Percentiles rank a stretch among this genome's conserved stretches.
Evolutionary conservation across 2,329 filamentous ascomycete species (phyloP).

Genomic region (Xylaria sp.): DNA sequence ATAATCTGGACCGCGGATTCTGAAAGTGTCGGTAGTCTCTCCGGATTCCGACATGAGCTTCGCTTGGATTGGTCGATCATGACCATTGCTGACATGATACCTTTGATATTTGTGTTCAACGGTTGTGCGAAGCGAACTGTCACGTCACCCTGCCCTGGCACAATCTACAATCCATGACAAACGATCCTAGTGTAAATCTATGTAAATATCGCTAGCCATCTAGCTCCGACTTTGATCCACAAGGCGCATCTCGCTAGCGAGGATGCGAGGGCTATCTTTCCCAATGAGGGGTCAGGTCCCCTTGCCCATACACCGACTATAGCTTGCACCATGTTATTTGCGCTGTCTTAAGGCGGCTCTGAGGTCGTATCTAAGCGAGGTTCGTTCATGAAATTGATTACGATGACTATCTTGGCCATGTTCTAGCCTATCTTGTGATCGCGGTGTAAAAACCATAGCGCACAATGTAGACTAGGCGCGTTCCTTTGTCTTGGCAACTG

Average conservation of each 20-base stretch:
- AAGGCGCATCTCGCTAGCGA: neutral
- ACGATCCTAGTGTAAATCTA: neutral
- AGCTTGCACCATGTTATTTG: neutral
- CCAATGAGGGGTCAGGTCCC: neutral
- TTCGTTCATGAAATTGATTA: neutral
- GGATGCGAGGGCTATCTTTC: neutral
- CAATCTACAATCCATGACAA: neutral
- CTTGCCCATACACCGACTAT: neutral
- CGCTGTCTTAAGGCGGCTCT: neutral
- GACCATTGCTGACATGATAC: neutral
- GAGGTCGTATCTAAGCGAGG: neutral
- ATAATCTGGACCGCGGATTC: neutral
- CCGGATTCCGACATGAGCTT: neutral
- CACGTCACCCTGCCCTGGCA: neutral
- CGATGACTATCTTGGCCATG: neutral
- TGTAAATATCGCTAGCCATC: neutral
- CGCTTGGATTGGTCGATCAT: neutral
- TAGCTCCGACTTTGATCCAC: neutral
- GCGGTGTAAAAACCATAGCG: neutral
- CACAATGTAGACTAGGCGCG: neutral
- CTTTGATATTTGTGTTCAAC: conserved; percentile 6
- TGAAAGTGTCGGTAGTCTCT: neutral
- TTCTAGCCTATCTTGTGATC: neutral
- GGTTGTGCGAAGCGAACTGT: no score
- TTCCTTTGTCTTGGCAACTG: conserved; percentile 11